A percentile compares a stretch with the other conserved stretches of the same genome.
Evolutionary conservation across 257 asterid species (phyloP).

Genomic region (Solanum bulbocastanum): DNA sequence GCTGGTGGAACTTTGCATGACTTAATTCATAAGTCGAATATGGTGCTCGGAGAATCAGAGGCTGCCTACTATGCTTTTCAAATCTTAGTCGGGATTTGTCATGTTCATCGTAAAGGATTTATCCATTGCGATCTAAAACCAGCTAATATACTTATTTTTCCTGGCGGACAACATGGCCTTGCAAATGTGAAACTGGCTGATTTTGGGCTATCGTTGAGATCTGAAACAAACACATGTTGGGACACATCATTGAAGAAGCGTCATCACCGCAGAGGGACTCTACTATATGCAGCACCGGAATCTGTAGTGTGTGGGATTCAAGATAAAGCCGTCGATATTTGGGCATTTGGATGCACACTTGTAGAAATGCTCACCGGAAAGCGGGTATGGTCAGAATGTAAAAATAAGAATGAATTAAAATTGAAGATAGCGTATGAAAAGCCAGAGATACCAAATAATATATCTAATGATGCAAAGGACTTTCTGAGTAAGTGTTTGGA

Average conservation of each 20-base stretch:
- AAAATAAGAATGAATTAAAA: background rate
- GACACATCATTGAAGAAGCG: background rate
- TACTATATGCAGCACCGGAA: background rate
- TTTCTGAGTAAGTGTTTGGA: constrained; percentile 3
- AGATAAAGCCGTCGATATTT: background rate
- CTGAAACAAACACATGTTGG: background rate
- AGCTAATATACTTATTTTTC: background rate
- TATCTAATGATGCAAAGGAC: background rate
- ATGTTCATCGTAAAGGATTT: background rate
- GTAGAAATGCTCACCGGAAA: background rate
- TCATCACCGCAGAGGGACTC: background rate
- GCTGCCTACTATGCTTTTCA: background rate
- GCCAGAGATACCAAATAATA: background rate
- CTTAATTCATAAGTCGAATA: background rate
- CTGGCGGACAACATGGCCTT: background rate
- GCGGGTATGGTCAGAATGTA: background rate
- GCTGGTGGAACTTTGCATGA: background rate
- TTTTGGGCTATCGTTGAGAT: background rate
- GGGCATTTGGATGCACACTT: constrained; percentile 1
- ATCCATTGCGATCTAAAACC: constrained; percentile 8
- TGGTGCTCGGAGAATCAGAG: background rate
- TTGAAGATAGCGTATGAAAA: background rate
- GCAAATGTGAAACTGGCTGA: background rate
- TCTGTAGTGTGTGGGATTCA: background rate
- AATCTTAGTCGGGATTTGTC: background rate